Percentiles rank a stretch among this genome's conserved stretches.
Conservation (phyloP, 1,139 yeast genomes). For the Pichia sp. region DNA sequence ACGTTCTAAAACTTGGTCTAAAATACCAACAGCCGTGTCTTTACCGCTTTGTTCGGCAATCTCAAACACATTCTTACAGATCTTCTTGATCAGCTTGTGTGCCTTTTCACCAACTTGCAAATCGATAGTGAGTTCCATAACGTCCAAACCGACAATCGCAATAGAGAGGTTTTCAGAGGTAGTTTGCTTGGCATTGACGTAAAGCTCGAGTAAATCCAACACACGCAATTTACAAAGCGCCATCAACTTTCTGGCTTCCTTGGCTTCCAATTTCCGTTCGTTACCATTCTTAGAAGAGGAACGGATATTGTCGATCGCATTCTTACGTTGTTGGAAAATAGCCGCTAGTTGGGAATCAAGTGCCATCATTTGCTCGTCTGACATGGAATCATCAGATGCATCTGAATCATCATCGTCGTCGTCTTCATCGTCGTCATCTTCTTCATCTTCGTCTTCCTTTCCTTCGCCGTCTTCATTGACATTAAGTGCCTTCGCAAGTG, state of each 20-base stretch:
- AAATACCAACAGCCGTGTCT: slow-evolving; percentile 30
- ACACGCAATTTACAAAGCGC: slow-evolving; percentile 75
- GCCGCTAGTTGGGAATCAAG: slow-evolving; percentile 81
- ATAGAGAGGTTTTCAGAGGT: slow-evolving; percentile 9
- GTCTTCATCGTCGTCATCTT: slow-evolving; percentile 23
- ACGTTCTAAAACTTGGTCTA: slow-evolving; percentile 40
- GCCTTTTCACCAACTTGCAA: slow-evolving; percentile 71
- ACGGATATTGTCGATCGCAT: slow-evolving; percentile 45
- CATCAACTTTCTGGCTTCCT: slow-evolving; percentile 78
- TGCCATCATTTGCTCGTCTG: slow-evolving; percentile 97
- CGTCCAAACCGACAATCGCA: slow-evolving; percentile 49
- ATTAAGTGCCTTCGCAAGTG: slow-evolving; percentile 68
- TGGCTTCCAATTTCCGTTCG: slow-evolving; percentile 65
- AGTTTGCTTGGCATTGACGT: slow-evolving; percentile 44
- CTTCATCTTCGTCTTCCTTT: slow-evolving; percentile 42
- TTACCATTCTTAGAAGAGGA: slow-evolving; percentile 50
- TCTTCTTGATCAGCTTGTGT: slow-evolving; percentile 64
- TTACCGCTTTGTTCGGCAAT: slow-evolving; percentile 16
- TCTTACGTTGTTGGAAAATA: slow-evolving; percentile 80
- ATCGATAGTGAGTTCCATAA: slow-evolving; percentile 68
- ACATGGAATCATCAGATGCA: slow-evolving; percentile 70
- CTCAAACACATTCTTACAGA: slow-evolving; percentile 51
- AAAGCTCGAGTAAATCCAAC: slow-evolving; percentile 71
- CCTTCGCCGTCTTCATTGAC: slow-evolving; percentile 45
- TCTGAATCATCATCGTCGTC: slow-evolving; percentile 34